Base-by-base conservation (phyloP, 2,329 filamentous ascomycete genomes). In the Fusarium sp. region DNA sequence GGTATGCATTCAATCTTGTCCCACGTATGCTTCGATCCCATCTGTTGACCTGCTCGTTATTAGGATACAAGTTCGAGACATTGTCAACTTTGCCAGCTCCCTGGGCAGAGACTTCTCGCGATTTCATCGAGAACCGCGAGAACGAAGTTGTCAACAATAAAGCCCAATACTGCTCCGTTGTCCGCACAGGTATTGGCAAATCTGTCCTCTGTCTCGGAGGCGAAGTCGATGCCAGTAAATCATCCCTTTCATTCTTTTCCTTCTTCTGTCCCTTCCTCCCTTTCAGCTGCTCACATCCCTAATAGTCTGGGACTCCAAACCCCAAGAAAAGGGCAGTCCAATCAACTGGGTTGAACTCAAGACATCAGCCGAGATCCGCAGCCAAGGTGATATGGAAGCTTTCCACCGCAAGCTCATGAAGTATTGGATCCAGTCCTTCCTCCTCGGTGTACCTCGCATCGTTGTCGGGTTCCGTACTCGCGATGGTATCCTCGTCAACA, bases 261-360 rank as follows among this genome's bases (percentile, higher is more conserved):
- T 62, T 66, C 16, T 16, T 34, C 31, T 34, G n/a, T 16, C 23
- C 30, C 7, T 2, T 27, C 50, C 23, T 18, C 7, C 60, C 34
- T 15, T 11, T 6, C 23, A 50, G 57, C 53, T 53, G 11, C 52
- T 73, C 28, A 50, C 47, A 13, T 18, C 28, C 7, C 7, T 23
- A 9, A 7, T 69, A 92, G 93, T 97, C 47, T 95, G 94, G 92
- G 94, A 97, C 77, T 88, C 87, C 60, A 97, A 96, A 77, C 94
- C 94, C 0, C 79, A 82, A 4, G 84, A 86, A 62, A 86, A 86
- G 55, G 89, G 88, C 51, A 85, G 86, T n/a, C 89, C 92, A 0
- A 92, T 94, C 70, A 94, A 95, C 75, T 99, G 95, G 92, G 91
- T 98, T 34, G 96, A 99, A 80, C 87, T 99, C 62, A 99, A 99